Conservation (phyloP, 139 green algal species). For the Chlorella sp. region DNA sequence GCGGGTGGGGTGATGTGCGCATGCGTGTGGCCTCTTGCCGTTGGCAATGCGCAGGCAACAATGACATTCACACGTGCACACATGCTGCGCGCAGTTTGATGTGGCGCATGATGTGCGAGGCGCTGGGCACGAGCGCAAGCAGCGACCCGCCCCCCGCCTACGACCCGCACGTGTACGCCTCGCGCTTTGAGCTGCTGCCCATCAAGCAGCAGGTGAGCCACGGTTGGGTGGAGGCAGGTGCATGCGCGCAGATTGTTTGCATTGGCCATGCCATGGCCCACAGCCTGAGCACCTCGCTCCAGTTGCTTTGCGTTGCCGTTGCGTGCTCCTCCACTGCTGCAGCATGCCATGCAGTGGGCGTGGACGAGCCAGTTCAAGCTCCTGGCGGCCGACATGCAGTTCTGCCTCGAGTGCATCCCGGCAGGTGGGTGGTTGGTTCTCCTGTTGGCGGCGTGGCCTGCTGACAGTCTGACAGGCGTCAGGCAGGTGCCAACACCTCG, state of each 20-base stretch:
- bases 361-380: background rate
- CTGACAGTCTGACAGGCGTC: background rate
- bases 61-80: too few species aligned
- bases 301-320: background rate
- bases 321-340: background rate
- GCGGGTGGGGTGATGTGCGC: too few species aligned
- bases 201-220: background rate
- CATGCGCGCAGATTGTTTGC: background rate
- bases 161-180: background rate
- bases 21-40: too few species aligned
- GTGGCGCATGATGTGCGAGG: background rate
- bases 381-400: background rate
- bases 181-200: background rate
- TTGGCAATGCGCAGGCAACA: too few species aligned
- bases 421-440: background rate
- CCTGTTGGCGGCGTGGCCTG: background rate
- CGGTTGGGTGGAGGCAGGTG: background rate
- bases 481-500: too few species aligned
- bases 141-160: background rate
- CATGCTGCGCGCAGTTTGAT: too few species aligned
- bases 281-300: background rate
- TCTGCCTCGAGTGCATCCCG: background rate
- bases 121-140: background rate
- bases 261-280: background rate
- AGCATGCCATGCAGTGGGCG: background rate